These are phyloP conservation scores for Claviceps sp. DNA, from an alignment of 2,329 filamentous ascomycete species.

Conservation along the genomic window DNA sequence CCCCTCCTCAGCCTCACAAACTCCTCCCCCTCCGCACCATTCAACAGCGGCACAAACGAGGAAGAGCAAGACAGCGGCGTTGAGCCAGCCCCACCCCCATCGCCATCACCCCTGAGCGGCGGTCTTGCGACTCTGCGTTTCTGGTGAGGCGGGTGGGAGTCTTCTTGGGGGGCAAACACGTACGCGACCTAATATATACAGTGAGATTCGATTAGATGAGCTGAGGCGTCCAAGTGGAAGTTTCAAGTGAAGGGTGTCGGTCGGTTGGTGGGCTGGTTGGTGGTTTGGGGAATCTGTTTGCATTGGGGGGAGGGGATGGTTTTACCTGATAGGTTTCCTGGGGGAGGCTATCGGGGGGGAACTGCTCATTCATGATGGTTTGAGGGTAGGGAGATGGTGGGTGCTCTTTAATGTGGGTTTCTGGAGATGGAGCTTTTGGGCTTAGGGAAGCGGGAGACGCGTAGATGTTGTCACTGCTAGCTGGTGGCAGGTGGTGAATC, in stretches of 20 bases:
- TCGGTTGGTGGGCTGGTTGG: not conserved
- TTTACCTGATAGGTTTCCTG: constrained; percentile 33
- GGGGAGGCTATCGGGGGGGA: constrained; percentile 12
- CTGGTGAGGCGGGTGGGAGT: constrained; percentile 35
- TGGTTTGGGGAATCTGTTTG: not conserved
- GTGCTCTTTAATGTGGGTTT: not conserved
- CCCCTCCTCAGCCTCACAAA: constrained; percentile 40
- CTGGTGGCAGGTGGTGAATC: too few species aligned
- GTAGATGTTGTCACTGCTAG: not conserved
- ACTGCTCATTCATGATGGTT: constrained; percentile 13
- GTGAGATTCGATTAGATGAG: too few species aligned
- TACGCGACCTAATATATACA: constrained; percentile 7
- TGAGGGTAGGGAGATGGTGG: not conserved
- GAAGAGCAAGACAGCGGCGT: constrained; percentile 8
- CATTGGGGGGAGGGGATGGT: not conserved
- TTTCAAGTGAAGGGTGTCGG: not conserved
- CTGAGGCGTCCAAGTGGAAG: too few species aligned
- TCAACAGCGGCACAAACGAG: constrained; percentile 39
- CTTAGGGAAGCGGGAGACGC: not conserved
- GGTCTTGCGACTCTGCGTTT: constrained; percentile 39
- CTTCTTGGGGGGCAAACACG: constrained; percentile 28
- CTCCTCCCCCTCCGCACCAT: constrained; percentile 36
- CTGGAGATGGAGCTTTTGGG: too few species aligned
- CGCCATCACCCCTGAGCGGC: constrained; percentile 8
- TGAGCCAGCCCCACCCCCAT: too few species aligned